Base-by-base conservation (phyloP, 2,329 filamentous ascomycete species). In the Aureobasidium lini region DNA sequence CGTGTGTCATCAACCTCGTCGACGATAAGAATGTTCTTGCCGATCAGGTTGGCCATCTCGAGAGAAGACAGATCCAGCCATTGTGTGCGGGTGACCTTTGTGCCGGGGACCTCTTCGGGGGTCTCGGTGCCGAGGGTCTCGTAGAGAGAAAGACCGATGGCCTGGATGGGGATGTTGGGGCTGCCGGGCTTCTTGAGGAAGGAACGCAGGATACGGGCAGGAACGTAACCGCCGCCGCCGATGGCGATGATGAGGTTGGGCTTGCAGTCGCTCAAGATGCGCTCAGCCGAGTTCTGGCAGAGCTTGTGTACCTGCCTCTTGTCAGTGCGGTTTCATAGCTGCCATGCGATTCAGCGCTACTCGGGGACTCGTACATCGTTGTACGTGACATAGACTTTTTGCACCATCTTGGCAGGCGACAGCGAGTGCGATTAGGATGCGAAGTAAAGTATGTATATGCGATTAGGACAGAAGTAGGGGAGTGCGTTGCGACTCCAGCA, bases 211-310 rank as follows among this genome's bases (percentile, higher is more conserved):
- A 99, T 99, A 68, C 94, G 89, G 47, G 94, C 94, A 62, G 94
- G 94, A 42, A 99, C 91, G 76, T 96, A 99, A 69, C 94, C 94
- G 69, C 94, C 94, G 65, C 94, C 94, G 68, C 94, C 94, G 73
- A 97, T 97, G 72, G 94, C 94, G 75, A 99, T 95, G 83, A 99
- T 96, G 67, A 99, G 88, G 75, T 96, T 90, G 40, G 94, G 94
- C 72, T 90, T 83, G 81, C 96, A 91, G 15, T 89, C 84, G 72
- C 86, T 79, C 68, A 99, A 85, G 73, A 97, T 95, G 68, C 81
- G 79, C 64, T 84, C 81, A 40, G 92, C 94, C 16, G 90, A 85
- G 71, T 87, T 81, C 77, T 96, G 89, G 81, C 94, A 99, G 72
- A 97, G 84, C 77, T 96, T 95, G 84, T 99, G 94, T 71, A 99